These are phyloP conservation scores for Calamus simplicifolius DNA, from an alignment of 176 grass and related monocot species.

Conservation along the genomic window DNA sequence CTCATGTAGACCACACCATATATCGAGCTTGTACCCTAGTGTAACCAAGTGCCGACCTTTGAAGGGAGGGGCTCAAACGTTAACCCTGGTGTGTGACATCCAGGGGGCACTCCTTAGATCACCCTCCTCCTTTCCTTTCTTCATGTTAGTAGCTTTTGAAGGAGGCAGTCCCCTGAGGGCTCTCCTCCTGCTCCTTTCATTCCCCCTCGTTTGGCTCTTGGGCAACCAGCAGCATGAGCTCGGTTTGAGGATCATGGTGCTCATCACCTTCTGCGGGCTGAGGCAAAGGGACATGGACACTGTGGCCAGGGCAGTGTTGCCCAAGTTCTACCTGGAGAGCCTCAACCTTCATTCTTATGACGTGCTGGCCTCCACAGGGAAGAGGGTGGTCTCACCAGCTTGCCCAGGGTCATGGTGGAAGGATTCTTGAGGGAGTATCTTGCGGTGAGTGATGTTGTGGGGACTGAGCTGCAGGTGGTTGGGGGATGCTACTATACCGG, in stretches of 20 bases:
- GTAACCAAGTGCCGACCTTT: conserved; percentile 18
- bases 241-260: conserved; percentile 43
- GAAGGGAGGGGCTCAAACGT: conserved; percentile 5
- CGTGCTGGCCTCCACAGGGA: conserved; percentile 26
- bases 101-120: conserved; percentile 50
- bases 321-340: conserved; percentile 71
- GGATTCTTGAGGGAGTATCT: conserved; percentile 66
- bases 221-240: conserved; percentile 27
- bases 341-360: conserved; percentile 54
- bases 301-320: conserved; percentile 53
- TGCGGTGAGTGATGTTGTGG: conserved; percentile 44
- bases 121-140: conserved; percentile 58
- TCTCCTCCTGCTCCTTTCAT: conserved; percentile 39
- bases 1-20: background rate
- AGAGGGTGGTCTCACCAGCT: conserved; percentile 47
- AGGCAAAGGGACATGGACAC: conserved; percentile 38
- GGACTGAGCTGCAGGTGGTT: conserved; percentile 42
- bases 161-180: conserved; percentile 59
- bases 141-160: conserved; percentile 93
- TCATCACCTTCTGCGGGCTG: conserved; percentile 64
- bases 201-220: conserved; percentile 43
- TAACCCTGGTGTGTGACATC: conserved; percentile 53
- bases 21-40: conserved; percentile 11
- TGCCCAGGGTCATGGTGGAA: conserved; percentile 63
- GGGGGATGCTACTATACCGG: conserved; percentile 50